phyloP scores from a whole-genome alignment of 495 filamentous ascomycete species.

The Penicillium soppii region DNA sequence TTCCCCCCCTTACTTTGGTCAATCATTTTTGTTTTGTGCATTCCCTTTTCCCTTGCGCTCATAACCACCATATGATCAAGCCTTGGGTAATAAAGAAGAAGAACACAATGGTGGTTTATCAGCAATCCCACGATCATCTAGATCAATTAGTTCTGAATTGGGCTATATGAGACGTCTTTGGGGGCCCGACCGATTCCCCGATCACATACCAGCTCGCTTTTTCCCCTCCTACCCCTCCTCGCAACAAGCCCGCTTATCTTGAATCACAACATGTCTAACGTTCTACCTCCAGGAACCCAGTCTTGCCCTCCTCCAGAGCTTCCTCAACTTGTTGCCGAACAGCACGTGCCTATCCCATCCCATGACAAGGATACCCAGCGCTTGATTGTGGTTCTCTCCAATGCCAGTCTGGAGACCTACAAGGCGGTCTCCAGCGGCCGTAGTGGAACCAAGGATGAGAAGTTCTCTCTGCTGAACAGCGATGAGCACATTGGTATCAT shows the following conservation, averaged over 20 bases:
- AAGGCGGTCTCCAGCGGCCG: constrained; percentile 75
- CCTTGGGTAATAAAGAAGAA: too few species aligned
- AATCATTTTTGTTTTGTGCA: too few species aligned
- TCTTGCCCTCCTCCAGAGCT: constrained; percentile 89
- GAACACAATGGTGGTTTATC: too few species aligned
- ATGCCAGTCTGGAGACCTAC: constrained; percentile 97
- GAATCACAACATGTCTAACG: constrained; percentile 22
- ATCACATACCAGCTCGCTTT: not conserved
- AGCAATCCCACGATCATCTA: not conserved
- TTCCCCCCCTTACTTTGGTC: too few species aligned
- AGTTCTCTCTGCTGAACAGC: constrained; percentile 94
- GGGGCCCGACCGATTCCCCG: constrained; percentile 5
- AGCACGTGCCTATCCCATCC: constrained; percentile 78
- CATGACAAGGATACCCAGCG: constrained; percentile 87
- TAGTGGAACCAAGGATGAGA: constrained; percentile 74
- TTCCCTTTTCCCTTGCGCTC: too few species aligned
- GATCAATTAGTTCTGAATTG: not conserved
- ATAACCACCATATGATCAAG: too few species aligned
- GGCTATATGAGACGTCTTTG: not conserved
- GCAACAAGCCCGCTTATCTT: not conserved
- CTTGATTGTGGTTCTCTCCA: constrained; percentile 92
- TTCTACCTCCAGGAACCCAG: constrained; percentile 65
- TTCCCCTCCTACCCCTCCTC: not conserved
- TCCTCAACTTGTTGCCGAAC: constrained; percentile 88
- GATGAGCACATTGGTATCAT: constrained; percentile 98